Evolutionary conservation across 768 basidiomycete species (phyloP), one percentile per base, ranked within the genome.

Genomic region (Mycena galericulata): DNA sequence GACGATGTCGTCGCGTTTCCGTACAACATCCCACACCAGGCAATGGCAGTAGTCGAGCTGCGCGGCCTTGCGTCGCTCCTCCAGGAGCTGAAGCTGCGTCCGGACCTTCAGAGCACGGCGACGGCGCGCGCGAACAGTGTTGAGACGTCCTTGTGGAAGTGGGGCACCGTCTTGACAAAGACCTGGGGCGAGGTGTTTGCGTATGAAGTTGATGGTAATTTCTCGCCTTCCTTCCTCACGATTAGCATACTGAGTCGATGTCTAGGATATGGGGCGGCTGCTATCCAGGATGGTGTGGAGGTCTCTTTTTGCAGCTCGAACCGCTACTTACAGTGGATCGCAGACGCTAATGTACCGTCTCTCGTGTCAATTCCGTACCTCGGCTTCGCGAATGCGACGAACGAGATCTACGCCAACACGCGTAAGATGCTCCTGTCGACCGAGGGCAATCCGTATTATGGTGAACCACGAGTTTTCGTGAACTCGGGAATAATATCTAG

Each of bases 151-250:
- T 9, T 71, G 38, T 64, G 62, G 62, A 63, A 67, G 62, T 67
- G 60, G 49, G 70, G 70, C 1, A 71, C 70, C 2, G 70, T 71
- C 27, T 29, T 67, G 45, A 71, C 70, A 14, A 71, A 71, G 46
- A 36, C 60, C 38, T 71, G 65, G 65, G 70, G 70, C 62, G 70
- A 71, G 62, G 70, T 71, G 17, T 71, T 71, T 34, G 70, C 70
- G 29, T 71, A 71, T 38, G 70, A 71, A 40, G 70, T 71, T 17
- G 70, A 71, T 20, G 70, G 67, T 68, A 34, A 4, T 4, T 32
- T 22, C 22, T 15, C 9, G 12, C 29, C 9, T n/a, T n/a, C n/a
- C 22, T 3, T 51, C 30, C 7, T 45, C 22, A 0, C 7, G 20
- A 4, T 4, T 26, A 5, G 24, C 3, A 22, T 66, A 4, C 45